phyloP scores from a whole-genome alignment of 2,329 filamentous ascomycete genomes.

The Amphichorda felina region DNA sequence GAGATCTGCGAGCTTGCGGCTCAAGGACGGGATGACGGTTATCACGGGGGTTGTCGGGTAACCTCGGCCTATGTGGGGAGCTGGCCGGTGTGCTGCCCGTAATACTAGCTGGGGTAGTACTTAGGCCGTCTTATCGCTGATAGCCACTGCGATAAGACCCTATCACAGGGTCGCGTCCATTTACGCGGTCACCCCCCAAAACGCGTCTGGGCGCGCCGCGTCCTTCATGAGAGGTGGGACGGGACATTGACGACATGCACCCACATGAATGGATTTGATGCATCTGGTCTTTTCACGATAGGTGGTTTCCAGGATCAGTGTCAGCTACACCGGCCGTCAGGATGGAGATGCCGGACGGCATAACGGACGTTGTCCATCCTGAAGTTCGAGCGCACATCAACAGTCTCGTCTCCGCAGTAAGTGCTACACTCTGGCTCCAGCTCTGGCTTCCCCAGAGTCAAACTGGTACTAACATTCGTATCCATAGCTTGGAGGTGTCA shows the following conservation, averaged over 20 bases:
- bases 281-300: too few relatives aligned
- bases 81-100: neutral
- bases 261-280: too few relatives aligned
- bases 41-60: constrained; percentile 24
- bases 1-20: too few relatives aligned
- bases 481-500: constrained; percentile 68
- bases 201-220: constrained; percentile 10
- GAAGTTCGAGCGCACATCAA: constrained; percentile 90
- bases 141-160: neutral
- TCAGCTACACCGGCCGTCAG: constrained; percentile 4
- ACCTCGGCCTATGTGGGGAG: constrained; percentile 24
- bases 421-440: constrained; percentile 19
- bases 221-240: too few relatives aligned
- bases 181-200: constrained; percentile 6
- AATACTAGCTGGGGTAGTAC: too few relatives aligned
- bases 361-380: constrained; percentile 63
- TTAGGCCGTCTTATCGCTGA: constrained; percentile 4
- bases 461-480: neutral
- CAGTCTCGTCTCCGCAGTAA: constrained; percentile 83
- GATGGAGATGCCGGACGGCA: constrained; percentile 44
- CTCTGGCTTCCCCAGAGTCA: neutral
- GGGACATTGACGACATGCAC: too few relatives aligned
- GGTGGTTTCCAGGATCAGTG: too few relatives aligned
- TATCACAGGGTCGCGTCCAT: constrained; percentile 4
- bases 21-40: constrained; percentile 6